phyloP scores from a whole-genome alignment of 2,329 filamentous ascomycete species.

The Paecilomyces sp. region DNA sequence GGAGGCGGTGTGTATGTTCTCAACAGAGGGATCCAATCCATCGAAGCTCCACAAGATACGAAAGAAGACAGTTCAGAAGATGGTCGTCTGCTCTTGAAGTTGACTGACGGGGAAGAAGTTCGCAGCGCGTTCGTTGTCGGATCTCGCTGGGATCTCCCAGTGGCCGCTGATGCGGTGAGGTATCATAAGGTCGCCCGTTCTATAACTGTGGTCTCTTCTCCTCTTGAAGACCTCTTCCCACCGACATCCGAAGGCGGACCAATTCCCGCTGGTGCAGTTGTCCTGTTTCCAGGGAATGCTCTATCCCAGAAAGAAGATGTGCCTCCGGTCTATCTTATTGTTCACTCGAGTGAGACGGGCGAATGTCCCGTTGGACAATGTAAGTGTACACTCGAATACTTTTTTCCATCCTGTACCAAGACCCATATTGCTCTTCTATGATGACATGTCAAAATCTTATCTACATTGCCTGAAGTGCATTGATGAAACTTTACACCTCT shows the following conservation, averaged over 20 bases:
- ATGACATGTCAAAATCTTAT: slow-evolving; percentile 97
- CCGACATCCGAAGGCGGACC: slow-evolving; percentile 67
- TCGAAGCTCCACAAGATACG: slow-evolving; percentile 7
- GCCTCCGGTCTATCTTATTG: slow-evolving; percentile 53
- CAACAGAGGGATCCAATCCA: slow-evolving; percentile 54
- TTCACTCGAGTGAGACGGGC: slow-evolving; percentile 84
- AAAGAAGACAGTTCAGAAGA: slow-evolving; percentile 11
- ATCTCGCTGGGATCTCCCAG: slow-evolving; percentile 29
- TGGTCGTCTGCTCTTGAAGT: slow-evolving; percentile 18
- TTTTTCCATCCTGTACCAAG: slow-evolving; percentile 6
- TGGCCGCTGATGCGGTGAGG: slow-evolving; percentile 6
- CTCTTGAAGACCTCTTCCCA: slow-evolving; percentile 62
- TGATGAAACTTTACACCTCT: slow-evolving; percentile 81
- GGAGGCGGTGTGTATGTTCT: slow-evolving; percentile 88
- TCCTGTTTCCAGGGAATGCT: slow-evolving; percentile 30
- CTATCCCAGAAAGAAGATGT: slow-evolving; percentile 20
- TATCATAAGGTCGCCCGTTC: slow-evolving; percentile 48
- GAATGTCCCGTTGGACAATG: slow-evolving; percentile 85
- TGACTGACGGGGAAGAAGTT: slow-evolving; percentile 31
- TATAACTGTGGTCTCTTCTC: slow-evolving; percentile 62
- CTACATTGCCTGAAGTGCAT: slow-evolving; percentile 98
- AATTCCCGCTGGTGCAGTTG: slow-evolving; percentile 58
- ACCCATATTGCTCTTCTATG: slow-evolving; percentile 49
- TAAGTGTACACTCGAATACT: slow-evolving; percentile 51
- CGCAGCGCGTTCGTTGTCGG: slow-evolving; percentile 30